Evolutionary conservation across 2,329 filamentous ascomycete species (phyloP), one percentile per base, ranked within the genome.

Genomic region (Stemphylium beticola): DNA sequence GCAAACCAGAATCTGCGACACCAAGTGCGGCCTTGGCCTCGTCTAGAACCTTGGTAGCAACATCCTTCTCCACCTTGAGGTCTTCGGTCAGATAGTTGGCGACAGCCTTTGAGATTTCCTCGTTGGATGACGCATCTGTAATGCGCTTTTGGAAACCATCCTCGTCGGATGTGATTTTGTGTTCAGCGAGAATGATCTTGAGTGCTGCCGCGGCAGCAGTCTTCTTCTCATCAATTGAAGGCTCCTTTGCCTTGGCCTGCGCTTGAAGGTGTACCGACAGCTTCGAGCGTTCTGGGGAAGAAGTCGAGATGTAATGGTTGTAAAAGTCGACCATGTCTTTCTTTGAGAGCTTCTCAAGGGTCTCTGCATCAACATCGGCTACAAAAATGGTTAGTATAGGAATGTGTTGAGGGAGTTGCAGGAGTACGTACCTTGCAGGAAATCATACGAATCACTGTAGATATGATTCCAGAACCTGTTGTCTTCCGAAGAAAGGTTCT

Each of bases 401-500:
- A 32, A 14, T 42, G 33, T 24, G 6, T 0, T 29, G 24, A 47
- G 32, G 26, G 31, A 15, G 1, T 9, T 34, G 14, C 26, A 24
- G 6, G 12, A n/a, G 31, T 32, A 80, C 85, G 75, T 81, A 92
- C 93, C 86, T 72, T 90, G 86, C 68, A 92, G 83, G 75, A 98
- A 99, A 75, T 97, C 92, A 74, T 93, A 96, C 64, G 89, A 91
- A 72, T 97, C 93, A 47, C 84, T 89, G 45, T 86, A 85, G 64
- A 99, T 91, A 68, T 97, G 91, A 45, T 82, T 83, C 93, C 92
- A 96, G 72, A 96, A 88, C 39, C 91, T 84, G 50, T 82, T 84
- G 4, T 88, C 92, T 78, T 99, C 95, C 61, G 93, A 89, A 55
- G 88, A 85, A 41, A 99, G 79, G 63, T 97, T 98, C 82, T 96